Evolutionary conservation across 2,329 filamentous ascomycete species (phyloP), one percentile per base, ranked within the genome.

Genomic region (Neonectria faginata): DNA sequence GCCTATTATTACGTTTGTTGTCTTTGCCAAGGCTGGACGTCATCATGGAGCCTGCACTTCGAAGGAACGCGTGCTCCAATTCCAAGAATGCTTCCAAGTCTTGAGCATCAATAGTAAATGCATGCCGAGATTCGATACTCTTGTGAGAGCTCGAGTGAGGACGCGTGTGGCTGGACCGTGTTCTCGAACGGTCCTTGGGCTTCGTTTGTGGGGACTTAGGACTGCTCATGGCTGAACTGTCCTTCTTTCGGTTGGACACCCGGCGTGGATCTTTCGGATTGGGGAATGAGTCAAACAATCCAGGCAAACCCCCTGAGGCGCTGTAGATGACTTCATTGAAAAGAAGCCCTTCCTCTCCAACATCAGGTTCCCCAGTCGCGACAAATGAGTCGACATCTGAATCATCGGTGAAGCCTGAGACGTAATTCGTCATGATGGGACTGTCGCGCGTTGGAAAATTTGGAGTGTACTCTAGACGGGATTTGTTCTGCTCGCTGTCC

Each of bases 371-470:
- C 8, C 65, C 66, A 51, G 65, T 66, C 8, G 62, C 70, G 3
- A 76, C 47, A 6, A 76, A 75, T 0, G 74, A 74, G 48, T 77
- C 75, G 3, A 73, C 57, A 7, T 73, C 66, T 5, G 75, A 77
- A 18, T 75, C 72, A 18, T 77, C 73, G 1, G 73, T 75, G 14
- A 71, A 74, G 7, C 66, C 66, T 0, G 72, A 69, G 6, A 65
- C 36, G 20, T 73, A 69, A 2, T 70, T 60, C 10, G 68, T 65
- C 0, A 61, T 20, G 1, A 65, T 41, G 3, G 54, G 18, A 0
- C 22, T 41, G 14, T 59, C 12, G 1, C 22, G 22, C 1, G 63
- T 60, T 2, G 67, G 61, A 12, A 54, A 8, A 16, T 52, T 31
- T n/a, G 25, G 45, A 16, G 27, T 27, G 14, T 31, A 33, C 22